These are phyloP conservation scores for Adiantum capillusveneris DNA, from an alignment of 75 land plant species.

Conservation along the genomic window DNA sequence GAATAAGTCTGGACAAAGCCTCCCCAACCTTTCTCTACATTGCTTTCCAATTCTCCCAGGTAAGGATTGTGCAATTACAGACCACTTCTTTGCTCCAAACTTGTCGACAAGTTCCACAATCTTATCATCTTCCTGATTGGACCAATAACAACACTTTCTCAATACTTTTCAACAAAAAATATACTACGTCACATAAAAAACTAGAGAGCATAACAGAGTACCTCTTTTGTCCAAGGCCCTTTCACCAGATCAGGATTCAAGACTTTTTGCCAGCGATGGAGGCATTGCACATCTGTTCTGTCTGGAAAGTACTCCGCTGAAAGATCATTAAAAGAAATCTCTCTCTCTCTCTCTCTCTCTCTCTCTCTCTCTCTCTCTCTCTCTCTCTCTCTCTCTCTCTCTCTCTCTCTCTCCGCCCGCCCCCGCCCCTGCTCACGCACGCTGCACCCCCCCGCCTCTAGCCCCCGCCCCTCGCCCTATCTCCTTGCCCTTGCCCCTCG, in stretches of 20 bases:
- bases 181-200: no score
- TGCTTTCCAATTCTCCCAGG: constrained; percentile 93
- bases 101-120: constrained; percentile 65
- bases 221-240: constrained; percentile 95
- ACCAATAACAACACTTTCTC: no score
- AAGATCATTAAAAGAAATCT: no score
- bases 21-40: constrained; percentile 95
- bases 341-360: background rate
- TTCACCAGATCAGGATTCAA: constrained; percentile 84
- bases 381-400: no score
- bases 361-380: background rate
- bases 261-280: constrained; percentile 92
- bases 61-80: constrained; percentile 68
- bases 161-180: no score
- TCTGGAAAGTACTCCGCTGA: constrained; percentile 75
- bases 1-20: no score
- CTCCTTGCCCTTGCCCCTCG: no score
- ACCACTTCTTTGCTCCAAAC: constrained; percentile 85
- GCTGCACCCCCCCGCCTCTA: no score
- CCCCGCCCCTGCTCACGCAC: no score
- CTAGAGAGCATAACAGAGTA: no score
- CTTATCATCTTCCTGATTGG: constrained; percentile 69
- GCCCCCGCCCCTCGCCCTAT: no score
- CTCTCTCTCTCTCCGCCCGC: no score
- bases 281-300: constrained; percentile 81